Percentiles rank a stretch among this genome's conserved stretches.
Conservation (phyloP, 768 basidiomycete species). For the Rhizopogon vesiculosus region DNA sequence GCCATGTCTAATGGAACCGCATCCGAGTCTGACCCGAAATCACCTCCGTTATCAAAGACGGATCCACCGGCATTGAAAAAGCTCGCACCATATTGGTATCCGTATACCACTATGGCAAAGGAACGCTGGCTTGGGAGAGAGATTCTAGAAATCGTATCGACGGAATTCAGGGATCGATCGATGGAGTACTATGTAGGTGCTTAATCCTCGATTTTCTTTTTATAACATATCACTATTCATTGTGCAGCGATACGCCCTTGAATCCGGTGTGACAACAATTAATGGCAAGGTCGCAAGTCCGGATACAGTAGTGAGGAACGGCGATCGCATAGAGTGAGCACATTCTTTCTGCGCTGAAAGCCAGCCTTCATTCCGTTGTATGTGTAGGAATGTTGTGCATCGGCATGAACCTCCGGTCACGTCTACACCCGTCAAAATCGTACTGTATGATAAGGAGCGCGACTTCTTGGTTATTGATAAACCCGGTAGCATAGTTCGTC, state of each 20-base stretch:
- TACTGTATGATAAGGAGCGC: conserved; percentile 72
- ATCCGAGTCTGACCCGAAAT: conserved; percentile 2
- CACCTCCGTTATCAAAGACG: conserved; percentile 23
- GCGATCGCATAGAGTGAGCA: conserved; percentile 85
- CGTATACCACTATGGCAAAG: conserved; percentile 91
- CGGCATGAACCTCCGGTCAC: conserved; percentile 97
- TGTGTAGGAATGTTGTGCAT: conserved; percentile 80
- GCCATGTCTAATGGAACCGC: conserved; percentile 38
- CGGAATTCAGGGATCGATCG: conserved; percentile 89
- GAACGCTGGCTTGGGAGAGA: conserved; percentile 85
- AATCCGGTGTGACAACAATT: conserved; percentile 92
- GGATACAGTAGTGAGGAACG: conserved; percentile 74
- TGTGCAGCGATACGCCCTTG: conserved; percentile 60
- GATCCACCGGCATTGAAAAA: conserved; percentile 60
- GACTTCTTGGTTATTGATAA: conserved; percentile 93
- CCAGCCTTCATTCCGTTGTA: not conserved
- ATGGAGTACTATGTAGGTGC: conserved; percentile 92
- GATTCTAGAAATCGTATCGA: conserved; percentile 87
- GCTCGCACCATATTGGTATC: conserved; percentile 87
- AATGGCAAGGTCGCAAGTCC: conserved; percentile 86
- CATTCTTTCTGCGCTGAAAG: not conserved
- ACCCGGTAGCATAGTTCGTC: conserved; percentile 90
- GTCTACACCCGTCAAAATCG: conserved; percentile 71
- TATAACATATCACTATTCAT: not conserved
- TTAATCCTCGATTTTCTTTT: not conserved